Base-by-base conservation (phyloP, 2,329 filamentous ascomycete species). In the Hymenoscyphus albidus region DNA sequence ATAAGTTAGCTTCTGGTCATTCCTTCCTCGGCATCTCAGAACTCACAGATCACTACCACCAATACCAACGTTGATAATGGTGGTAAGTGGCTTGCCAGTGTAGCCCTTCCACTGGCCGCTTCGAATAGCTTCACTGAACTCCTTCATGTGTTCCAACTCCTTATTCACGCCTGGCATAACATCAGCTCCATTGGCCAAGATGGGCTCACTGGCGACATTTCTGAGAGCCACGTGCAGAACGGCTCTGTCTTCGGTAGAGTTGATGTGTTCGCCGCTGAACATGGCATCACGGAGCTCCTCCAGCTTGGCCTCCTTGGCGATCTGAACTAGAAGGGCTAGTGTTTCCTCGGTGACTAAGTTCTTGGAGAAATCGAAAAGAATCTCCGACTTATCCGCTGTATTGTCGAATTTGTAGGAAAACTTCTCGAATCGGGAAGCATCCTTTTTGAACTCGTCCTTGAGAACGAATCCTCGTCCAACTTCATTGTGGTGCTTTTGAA, bases 351-450 rank as follows among this genome's bases (percentile, higher is more conserved):
- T 95, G 74, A 98, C 79, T 79, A 99, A 93, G 86, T 99, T 99
- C 88, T 99, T 99, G 83, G 90, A 95, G 82, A 97, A 99, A 80
- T 99, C 95, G 80, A 98, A 99, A 69, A 99, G 86, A 74, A 96
- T 95, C 70, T 97, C 92, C 72, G 87, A 88, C 74, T 84, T 85
- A 75, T 96, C 91, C 71, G 90, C 88, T 62, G 85, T 78, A 79
- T 92, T 93, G 38, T 85, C 82, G 80, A 98, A 97, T 75, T 86
- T 92, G 77, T 88, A 91, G 77, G 88, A 91, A 82, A 97, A 93
- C 80, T 95, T 96, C 75, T 89, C 80, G 83, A 97, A 98, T 69
- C 95, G 92, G 76, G 90, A 78, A 59, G 93, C 88, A 77, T 99
- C 93, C 73, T 92, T 88, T 74, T 91, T 85, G 80, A 98, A 99